A percentile compares a stretch with the other conserved stretches of the same genome.
Conservation (phyloP, 352 stramenopile genomes). For the Globisporangium yorkense region DNA sequence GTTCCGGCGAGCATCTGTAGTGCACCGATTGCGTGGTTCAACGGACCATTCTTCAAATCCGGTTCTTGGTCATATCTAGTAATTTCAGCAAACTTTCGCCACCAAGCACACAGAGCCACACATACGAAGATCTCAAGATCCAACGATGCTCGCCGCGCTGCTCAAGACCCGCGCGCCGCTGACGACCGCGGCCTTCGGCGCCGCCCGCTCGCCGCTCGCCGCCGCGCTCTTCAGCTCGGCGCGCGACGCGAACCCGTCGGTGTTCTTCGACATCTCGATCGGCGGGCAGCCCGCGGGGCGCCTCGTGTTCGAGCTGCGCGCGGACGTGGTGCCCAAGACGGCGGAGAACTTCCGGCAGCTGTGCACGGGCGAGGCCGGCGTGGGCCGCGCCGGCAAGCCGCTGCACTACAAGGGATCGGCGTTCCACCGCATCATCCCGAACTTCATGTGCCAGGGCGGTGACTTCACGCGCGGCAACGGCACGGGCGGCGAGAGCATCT, state of each 20-base stretch:
- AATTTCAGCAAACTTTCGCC: no score
- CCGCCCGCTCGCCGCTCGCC: conserved; percentile 12
- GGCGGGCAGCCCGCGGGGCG: conserved; percentile 80
- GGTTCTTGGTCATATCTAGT: no score
- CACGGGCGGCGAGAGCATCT: conserved; percentile 91
- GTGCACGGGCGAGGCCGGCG: conserved; percentile 96
- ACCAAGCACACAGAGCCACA: not conserved
- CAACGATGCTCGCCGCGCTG: conserved; percentile 16
- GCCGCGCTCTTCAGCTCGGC: conserved; percentile 55
- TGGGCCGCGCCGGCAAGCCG: conserved; percentile 70
- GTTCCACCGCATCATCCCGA: conserved; percentile 93
- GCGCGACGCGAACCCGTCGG: conserved; percentile 73
- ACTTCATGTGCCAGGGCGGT: conserved; percentile 96
- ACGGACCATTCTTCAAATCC: no score
- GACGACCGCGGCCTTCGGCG: conserved; percentile 4
- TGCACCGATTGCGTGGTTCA: no score
- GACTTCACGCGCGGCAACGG: conserved; percentile 95
- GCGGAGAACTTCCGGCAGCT: conserved; percentile 98
- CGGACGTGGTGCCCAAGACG: conserved; percentile 96
- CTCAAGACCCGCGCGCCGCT: conserved; percentile 25
- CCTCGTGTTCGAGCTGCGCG: conserved; percentile 90
- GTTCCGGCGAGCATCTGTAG: no score
- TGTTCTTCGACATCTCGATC: conserved; percentile 98
- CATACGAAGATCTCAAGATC: not conserved
- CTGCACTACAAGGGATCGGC: conserved; percentile 85